Evolutionary conservation across 2,329 filamentous ascomycete genomes (phyloP).

Genomic region (Penicillium sclerotiorum): DNA sequence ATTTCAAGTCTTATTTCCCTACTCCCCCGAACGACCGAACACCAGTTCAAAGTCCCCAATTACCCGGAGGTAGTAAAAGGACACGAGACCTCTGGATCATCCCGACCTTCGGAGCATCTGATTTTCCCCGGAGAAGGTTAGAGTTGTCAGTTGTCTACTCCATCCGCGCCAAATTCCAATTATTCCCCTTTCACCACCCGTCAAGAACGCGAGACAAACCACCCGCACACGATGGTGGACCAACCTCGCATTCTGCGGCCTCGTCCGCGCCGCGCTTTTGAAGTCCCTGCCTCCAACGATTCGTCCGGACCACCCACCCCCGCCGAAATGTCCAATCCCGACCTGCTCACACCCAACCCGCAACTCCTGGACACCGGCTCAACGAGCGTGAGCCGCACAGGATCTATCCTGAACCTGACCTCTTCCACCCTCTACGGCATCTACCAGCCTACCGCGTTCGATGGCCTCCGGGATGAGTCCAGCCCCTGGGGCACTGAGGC

Average conservation of each 20-base stretch:
- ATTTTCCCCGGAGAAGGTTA: not conserved
- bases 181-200: not conserved
- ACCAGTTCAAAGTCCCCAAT: too few relatives aligned
- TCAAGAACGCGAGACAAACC: not conserved
- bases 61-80: too few relatives aligned
- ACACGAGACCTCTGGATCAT: not conserved
- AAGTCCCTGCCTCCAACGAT: slow-evolving; percentile 53
- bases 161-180: not conserved
- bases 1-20: slow-evolving; percentile 3
- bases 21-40: too few relatives aligned
- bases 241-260: slow-evolving; percentile 66
- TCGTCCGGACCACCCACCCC: slow-evolving; percentile 47
- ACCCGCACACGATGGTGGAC: slow-evolving; percentile 34
- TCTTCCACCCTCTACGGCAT: slow-evolving; percentile 90
- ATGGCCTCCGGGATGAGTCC: slow-evolving; percentile 58
- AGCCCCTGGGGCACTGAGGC: slow-evolving; percentile 81
- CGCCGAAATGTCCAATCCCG: slow-evolving; percentile 37
- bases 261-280: slow-evolving; percentile 71
- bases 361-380: slow-evolving; percentile 25
- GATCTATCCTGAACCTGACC: slow-evolving; percentile 83
- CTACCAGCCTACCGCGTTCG: slow-evolving; percentile 70
- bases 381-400: slow-evolving; percentile 63
- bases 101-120: slow-evolving; percentile 10
- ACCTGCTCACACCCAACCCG: slow-evolving; percentile 37
- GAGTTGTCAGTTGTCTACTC: not conserved